phyloP scores from a whole-genome alignment of 352 stramenopile species.

The Nothophytophthora sp. region DNA sequence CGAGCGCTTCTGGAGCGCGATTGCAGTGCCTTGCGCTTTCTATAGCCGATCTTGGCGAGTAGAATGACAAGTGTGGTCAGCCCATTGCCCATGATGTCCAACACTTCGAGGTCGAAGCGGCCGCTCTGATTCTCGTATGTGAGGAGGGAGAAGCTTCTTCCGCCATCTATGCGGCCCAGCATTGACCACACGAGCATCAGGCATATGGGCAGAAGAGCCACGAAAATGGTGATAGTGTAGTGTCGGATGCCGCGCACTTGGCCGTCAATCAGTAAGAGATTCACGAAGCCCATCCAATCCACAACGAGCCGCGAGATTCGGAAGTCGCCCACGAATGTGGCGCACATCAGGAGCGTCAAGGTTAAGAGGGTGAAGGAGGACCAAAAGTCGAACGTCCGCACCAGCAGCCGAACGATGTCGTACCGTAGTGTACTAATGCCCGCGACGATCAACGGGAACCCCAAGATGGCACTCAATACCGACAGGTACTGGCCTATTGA shows the following conservation, averaged over 20 bases:
- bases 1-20: background rate
- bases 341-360: slow-evolving; percentile 23
- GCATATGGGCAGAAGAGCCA: slow-evolving; percentile 11
- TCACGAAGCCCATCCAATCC: slow-evolving; percentile 32
- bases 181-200: slow-evolving; percentile 13
- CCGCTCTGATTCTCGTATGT: slow-evolving; percentile 14
- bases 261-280: slow-evolving; percentile 31
- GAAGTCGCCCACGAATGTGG: slow-evolving; percentile 28
- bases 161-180: slow-evolving; percentile 18
- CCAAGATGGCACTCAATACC: slow-evolving; percentile 16
- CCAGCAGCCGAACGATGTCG: slow-evolving; percentile 33
- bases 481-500: slow-evolving; percentile 10
- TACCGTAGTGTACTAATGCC: slow-evolving; percentile 34
- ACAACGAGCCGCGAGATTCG: slow-evolving; percentile 22
- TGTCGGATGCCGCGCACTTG: slow-evolving; percentile 26
- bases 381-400: slow-evolving; percentile 44
- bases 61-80: slow-evolving; percentile 22
- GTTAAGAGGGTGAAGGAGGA: slow-evolving; percentile 35
- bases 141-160: slow-evolving; percentile 4
- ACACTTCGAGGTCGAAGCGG: slow-evolving; percentile 11
- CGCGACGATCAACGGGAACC: slow-evolving; percentile 25
- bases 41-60: slow-evolving; percentile 15
- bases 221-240: slow-evolving; percentile 3
- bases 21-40: slow-evolving; percentile 13
- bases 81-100: too few relatives aligned